Evolutionary conservation across 371 early-diverging fungal species (phyloP), one percentile per base, ranked within the genome.

Genomic region (Mortierella sp.): DNA sequence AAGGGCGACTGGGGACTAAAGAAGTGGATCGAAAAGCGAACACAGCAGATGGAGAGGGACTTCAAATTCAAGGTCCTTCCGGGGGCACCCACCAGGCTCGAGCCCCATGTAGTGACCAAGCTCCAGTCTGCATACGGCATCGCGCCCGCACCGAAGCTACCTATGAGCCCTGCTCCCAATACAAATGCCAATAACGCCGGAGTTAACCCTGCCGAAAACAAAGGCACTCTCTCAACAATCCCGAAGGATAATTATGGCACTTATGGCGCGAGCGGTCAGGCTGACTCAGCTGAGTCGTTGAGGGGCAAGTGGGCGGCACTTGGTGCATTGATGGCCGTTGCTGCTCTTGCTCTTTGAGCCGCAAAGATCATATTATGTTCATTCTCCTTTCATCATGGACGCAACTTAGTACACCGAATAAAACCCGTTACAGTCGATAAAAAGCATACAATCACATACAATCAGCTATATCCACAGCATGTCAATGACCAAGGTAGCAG

Each of bases 1-100:
- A 54, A 69, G 59, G 51, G 39, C 28, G 23, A 56, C 34, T 69
- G 52, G 60, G 69, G 69, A 24, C 30, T 75, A 30, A 60, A 47
- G 43, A 21, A 51, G 21, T 75, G 76, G 76, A 56, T 75, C 27
- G 24, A 54, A 42, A 27, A 63, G 49, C 64, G 69, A 19, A 41
- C 64, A 6, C 24, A 14, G 0, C n/a, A 23, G 8, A 61, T 75
- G 23, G 64, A 68, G 56, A 69, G 56, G 60, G 50, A 58, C 17
- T 34, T 75, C 24, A 46, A 54, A 28, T 67, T 73, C 51, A 63
- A 68, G 44, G 68, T 53, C 14, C 30, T 47, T 4, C 17, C 37
- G 0, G 68, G 64, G 2, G 50, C 41, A 15, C 47, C 50, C 6
- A 68, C 28, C 49, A 67, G 59, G 42, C 19, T 64, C 9, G 47